Evolutionary conservation across 179 eudicot species (phyloP), one percentile per base, ranked within the genome.

Genomic region (Vitellaria paradoxa): DNA sequence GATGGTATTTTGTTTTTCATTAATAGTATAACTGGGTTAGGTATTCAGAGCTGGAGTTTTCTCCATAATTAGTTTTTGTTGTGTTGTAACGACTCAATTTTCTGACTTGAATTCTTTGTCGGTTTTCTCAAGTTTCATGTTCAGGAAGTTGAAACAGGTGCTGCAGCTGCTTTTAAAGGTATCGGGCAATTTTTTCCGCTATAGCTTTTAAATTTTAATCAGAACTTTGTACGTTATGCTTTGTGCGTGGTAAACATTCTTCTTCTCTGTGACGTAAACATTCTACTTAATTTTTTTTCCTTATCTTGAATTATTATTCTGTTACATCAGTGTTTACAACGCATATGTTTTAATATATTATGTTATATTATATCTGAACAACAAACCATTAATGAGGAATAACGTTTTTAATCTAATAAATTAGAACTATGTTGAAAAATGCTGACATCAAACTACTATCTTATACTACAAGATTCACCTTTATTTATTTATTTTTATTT

Each of bases 51-150:
- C 21, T 21, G 24, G 61, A 6, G 17, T 18, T 63, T 15, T 30
- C n/a, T 64, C 70, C 24, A 49, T 49, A 3, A 18, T 14, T 18
- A 9, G 13, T 46, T 17, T 56, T 18, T 49, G 18, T 56, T 30
- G 59, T 64, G 60, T 40, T 40, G 6, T 46, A 26, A 21, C 66
- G 18, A 49, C 56, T 49, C 61, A 10, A 26, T n/a, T 75, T 66
- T 72, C 78, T 82, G 73, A 82, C 68, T 63, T 30, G 71, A 57
- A 53, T 82, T 13, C 24, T 47, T 79, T 20, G 70, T 50, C 42
- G 75, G 55, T 66, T 83, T 45, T 79, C 64, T 83, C 67, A 85
- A 95, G 99, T 86, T 95, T 68, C 99, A 96, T 79, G 88, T 96
- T 80, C 99, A 89, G 78, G 96, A 96, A 83, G 90, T 90, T 79